Conservation (phyloP, 495 filamentous ascomycete species). For the Xanthoparmelia taractica region DNA sequence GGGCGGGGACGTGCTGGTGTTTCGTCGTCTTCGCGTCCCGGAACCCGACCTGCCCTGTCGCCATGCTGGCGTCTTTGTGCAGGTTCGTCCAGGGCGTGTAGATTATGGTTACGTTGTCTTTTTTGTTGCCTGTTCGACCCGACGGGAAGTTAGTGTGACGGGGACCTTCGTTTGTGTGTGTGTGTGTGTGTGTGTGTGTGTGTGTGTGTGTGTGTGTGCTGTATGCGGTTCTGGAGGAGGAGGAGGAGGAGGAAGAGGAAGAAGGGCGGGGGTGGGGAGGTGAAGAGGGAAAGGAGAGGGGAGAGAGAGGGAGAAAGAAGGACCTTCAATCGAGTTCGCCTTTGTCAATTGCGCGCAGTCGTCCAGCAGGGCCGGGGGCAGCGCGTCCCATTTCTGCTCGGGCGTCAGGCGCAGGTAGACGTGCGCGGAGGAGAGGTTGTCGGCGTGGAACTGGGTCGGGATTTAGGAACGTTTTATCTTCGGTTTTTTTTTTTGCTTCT, state of each 20-base stretch:
- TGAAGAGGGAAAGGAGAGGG: too few relatives aligned
- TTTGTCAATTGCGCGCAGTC: constrained; percentile 95
- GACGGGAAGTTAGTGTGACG: too few relatives aligned
- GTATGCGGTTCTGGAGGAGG: too few relatives aligned
- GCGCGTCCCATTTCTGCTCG: constrained; percentile 76
- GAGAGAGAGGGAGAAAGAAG: not conserved
- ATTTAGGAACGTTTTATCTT: not conserved
- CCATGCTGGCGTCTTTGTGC: constrained; percentile 94
- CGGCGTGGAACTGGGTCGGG: constrained; percentile 69
- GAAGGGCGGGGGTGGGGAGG: too few relatives aligned
- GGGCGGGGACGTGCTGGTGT: constrained; percentile 62
- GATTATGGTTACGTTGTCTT: constrained; percentile 91
- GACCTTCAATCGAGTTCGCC: constrained; percentile 96
- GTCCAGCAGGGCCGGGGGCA: constrained; percentile 64
- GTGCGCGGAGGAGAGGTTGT: constrained; percentile 94
- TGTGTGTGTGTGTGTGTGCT: too few relatives aligned
- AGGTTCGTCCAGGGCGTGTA: constrained; percentile 99
- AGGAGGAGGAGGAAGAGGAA: too few relatives aligned
- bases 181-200: too few relatives aligned
- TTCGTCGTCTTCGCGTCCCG: constrained; percentile 81
- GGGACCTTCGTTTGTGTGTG: too few relatives aligned
- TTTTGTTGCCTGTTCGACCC: constrained; percentile 99
- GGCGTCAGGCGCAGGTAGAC: constrained; percentile 83
- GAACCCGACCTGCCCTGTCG: constrained; percentile 88
- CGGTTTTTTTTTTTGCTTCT: not conserved